Conservation (phyloP, 768 basidiomycete species). For the Antrodiella citrinella region DNA sequence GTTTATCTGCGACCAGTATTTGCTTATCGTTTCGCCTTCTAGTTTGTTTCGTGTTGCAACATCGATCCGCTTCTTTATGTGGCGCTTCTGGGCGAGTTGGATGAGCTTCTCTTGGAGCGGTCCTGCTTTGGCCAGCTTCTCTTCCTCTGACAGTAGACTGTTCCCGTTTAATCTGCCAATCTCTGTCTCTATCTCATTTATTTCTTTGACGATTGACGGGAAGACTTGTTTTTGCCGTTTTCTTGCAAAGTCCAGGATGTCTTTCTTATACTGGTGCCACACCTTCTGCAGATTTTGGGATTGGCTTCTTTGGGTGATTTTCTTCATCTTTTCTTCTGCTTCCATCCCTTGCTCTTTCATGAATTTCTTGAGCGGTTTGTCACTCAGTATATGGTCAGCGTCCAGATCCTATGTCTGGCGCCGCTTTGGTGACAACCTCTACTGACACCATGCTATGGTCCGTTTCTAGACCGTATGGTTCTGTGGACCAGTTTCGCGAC, state of each 20-base stretch:
- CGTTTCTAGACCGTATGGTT: neutral
- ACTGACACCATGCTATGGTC: conserved; percentile 27
- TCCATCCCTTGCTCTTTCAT: neutral
- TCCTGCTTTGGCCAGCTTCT: neutral
- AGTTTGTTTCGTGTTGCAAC: neutral
- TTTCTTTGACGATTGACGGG: neutral
- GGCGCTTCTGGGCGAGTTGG: neutral
- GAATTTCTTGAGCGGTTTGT: conserved; percentile 11
- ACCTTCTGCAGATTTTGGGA: neutral
- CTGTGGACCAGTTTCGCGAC: neutral
- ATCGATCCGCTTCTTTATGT: neutral
- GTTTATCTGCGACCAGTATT: conserved; percentile 4
- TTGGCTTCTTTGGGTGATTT: too few species aligned
- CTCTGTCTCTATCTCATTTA: neutral
- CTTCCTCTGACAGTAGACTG: neutral
- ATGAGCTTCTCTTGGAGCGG: neutral
- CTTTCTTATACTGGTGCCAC: neutral
- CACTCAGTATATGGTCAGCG: conserved; percentile 21
- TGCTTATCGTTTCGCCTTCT: conserved; percentile 3
- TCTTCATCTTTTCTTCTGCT: too few species aligned
- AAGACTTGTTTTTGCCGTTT: neutral
- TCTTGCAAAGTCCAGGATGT: neutral
- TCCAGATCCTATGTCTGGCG: conserved; percentile 25
- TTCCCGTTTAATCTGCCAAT: neutral
- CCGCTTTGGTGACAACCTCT: conserved; percentile 11